Base-by-base conservation (phyloP, 805 yeast genomes). In the Metschnikowia matae region DNA sequence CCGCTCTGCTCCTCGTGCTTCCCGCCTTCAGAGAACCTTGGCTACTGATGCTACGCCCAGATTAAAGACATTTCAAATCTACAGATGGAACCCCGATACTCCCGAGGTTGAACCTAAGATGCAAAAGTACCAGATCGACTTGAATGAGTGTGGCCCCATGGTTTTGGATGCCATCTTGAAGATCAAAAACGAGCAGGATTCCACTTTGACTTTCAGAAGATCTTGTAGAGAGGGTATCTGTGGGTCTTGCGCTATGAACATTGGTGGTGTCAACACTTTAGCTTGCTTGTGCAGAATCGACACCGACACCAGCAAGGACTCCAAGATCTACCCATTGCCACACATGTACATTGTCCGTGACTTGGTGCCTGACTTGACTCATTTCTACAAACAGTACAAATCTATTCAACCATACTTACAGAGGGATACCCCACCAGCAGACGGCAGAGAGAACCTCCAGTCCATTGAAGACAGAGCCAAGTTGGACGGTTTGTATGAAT, bases 191-290 rank as follows among this genome's bases (percentile, higher is more conserved):
- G 99, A 94, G 74, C 95, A 89, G 73, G 99, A 94, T 70, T 72
- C 97, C 43, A 88, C 97, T 32, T 81, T 94, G 67, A 94, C 99
- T 4, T 88, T 94, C 74, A 85, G 99, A 78, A 85, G 99, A 74
- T 90, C 97, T 40, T 94, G 99, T 77, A 89, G 99, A 78, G 99
- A 94, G 77, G 99, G 99, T 64, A 94, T 94, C 60, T 94, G 99
- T 78, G 99, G 99, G 50, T 92, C 98, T 6, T 94, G 99, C 78
- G 99, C 99, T 60, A 94, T 94, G 99, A 94, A 94, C 79, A 94
- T 94, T 70, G 96, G 96, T 58, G 99, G 99, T 61, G 81, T 87
- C 70, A 94, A 94, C 81, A 94, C 99, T 32, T 80, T 94, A 61
- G 99, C 99, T 35, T 94, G 99, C 76, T 76, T 94, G 60, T 90